Conservation (phyloP, 768 basidiomycete genomes). For the Amanita inopinata region DNA sequence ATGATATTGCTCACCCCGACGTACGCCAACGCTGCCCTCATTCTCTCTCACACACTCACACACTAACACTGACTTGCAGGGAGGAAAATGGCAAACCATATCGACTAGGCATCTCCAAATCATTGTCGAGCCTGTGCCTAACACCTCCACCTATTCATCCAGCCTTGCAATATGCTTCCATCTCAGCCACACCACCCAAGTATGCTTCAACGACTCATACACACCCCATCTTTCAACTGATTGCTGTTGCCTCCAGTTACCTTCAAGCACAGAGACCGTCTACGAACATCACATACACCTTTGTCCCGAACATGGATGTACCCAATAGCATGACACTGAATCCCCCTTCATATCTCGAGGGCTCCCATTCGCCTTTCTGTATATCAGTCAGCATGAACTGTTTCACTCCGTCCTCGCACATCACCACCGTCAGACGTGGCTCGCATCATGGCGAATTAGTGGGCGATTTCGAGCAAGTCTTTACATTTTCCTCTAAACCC, state of each 20-base stretch:
- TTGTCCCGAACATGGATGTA: conserved; percentile 24
- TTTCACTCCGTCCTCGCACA: conserved; percentile 38
- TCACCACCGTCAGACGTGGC: conserved; percentile 32
- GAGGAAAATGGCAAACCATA: conserved; percentile 7
- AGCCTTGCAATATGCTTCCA: conserved; percentile 15
- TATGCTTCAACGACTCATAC: conserved; percentile 8
- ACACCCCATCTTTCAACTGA: not conserved
- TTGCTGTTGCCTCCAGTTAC: conserved; percentile 15
- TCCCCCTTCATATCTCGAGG: conserved; percentile 20
- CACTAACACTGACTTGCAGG: not conserved
- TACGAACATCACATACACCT: conserved; percentile 28
- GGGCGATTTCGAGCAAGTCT: conserved; percentile 38
- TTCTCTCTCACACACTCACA: not conserved
- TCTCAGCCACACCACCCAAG: conserved; percentile 20
- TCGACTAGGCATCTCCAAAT: conserved; percentile 3
- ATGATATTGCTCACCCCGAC: conserved; percentile 8
- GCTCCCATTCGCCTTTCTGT: conserved; percentile 28
- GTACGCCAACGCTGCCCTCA: not conserved
- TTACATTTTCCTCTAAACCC: not conserved
- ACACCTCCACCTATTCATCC: conserved; percentile 20
- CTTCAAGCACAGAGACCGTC: conserved; percentile 19
- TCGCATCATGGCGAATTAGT: conserved; percentile 33
- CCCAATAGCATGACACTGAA: conserved; percentile 30
- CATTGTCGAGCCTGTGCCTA: conserved; percentile 14
- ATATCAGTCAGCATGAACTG: conserved; percentile 39